Conservation (phyloP, 768 basidiomycete species). For the Boletales sp. region DNA sequence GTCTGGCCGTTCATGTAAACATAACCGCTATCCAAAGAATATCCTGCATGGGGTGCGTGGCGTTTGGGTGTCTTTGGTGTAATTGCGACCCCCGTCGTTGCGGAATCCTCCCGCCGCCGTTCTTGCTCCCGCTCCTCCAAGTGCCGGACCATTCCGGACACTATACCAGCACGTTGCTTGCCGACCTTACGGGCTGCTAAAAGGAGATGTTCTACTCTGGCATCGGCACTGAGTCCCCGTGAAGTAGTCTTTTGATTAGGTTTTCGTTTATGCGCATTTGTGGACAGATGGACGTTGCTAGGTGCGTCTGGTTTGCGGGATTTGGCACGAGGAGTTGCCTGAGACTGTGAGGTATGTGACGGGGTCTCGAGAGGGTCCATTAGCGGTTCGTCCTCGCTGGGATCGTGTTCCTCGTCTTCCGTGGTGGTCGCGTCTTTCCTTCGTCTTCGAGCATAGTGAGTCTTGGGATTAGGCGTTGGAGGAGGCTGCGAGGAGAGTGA, state of each 20-base stretch:
- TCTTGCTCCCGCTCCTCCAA: slow-evolving; percentile 32
- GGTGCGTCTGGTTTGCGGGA: slow-evolving; percentile 18
- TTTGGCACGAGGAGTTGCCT: slow-evolving; percentile 23
- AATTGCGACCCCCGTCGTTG: slow-evolving; percentile 16
- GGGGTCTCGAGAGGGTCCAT: slow-evolving; percentile 17
- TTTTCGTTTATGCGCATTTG: slow-evolving; percentile 22
- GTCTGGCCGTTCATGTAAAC: slow-evolving; percentile 27
- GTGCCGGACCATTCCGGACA: slow-evolving; percentile 46
- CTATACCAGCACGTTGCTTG: slow-evolving; percentile 52
- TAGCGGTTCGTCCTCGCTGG: slow-evolving; percentile 27
- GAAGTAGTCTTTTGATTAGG: slow-evolving; percentile 23
- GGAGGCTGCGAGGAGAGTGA: slow-evolving; percentile 16
- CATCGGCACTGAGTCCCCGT: slow-evolving; percentile 50
- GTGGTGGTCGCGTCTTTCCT: slow-evolving; percentile 20
- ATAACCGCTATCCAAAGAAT: slow-evolving; percentile 25
- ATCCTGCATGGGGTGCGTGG: slow-evolving; percentile 24
- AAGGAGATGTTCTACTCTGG: slow-evolving; percentile 66
- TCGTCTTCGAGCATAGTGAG: slow-evolving; percentile 21
- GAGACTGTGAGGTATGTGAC: slow-evolving; percentile 8
- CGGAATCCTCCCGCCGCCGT: slow-evolving; percentile 21
- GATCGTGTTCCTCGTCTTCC: slow-evolving; percentile 26
- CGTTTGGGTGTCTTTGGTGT: slow-evolving; percentile 30
- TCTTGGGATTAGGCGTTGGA: slow-evolving; percentile 22
- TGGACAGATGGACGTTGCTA: slow-evolving; percentile 2
- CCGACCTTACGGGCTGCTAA: slow-evolving; percentile 71